Base-by-base conservation (phyloP, 306 rosid species). In the Abrus precatorius region DNA sequence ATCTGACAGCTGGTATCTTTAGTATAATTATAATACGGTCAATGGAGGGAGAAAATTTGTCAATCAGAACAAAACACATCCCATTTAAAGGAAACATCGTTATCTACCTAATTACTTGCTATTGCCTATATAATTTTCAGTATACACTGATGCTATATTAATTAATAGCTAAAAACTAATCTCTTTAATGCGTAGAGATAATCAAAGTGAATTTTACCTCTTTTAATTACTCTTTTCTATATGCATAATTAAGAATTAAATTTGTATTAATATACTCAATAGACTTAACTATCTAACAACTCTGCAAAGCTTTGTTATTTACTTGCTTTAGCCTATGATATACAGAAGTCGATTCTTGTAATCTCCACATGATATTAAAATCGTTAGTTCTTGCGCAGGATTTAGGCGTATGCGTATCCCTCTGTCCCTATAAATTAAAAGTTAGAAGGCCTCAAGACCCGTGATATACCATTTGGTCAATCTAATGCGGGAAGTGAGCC, bases 381-480 rank as follows among this genome's bases (percentile, higher is more conserved):
- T 29, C 41, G 54, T 48, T 54, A 54, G 52, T 57, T 57, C 68
- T 28, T 41, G 55, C 8, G 61, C 74, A 45, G 71, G 80, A 71
- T 71, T 80, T 60, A 80, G 74, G 60, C 61, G 53, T 29, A 43
- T 40, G 48, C 9, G 14, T 9, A 20, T 12, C 8, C 66, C 67
- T 10, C 20, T 13, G 33, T 38, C 49, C 50, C 70, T 65, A 14
- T 65, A 27, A n/a, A 20, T 41, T 20, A 32, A 14, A 65, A 40
- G 14, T 13, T 9, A 32, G 3, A 69, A 48, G 10, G 2, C 2
- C 30, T 40, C 7, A 44, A 60, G 76, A 44, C 72, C 80, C 80
- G 80, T 83, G 77, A 83, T 72, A 71, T 54, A 34, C 47, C 34
- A 69, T 30, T 60, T 32, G 66, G 75, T 83, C 76, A 83, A 78